Evolutionary conservation across 139 green algal species (phyloP).

Genomic region (Picochlorum sp.): DNA sequence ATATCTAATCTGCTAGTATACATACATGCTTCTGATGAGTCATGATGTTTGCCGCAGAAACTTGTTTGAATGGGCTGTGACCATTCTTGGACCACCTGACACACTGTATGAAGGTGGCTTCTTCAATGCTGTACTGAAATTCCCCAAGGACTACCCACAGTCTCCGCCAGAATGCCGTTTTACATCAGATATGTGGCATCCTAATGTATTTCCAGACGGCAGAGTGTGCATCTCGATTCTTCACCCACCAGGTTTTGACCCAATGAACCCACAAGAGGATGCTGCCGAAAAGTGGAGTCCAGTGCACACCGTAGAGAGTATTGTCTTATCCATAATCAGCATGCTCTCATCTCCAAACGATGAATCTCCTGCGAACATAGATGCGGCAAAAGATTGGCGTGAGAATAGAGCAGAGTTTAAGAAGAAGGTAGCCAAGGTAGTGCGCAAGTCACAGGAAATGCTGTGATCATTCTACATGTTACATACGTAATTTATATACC

Average conservation of each 20-base stretch:
- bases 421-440: constrained; percentile 74
- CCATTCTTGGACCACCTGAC: constrained; percentile 95
- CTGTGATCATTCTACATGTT: constrained; percentile 31
- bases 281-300: constrained; percentile 93
- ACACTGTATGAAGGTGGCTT: constrained; percentile 99
- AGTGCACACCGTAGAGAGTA: constrained; percentile 97
- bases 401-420: constrained; percentile 84
- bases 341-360: constrained; percentile 99
- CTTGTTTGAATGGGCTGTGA: constrained; percentile 97
- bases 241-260: constrained; percentile 90
- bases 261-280: constrained; percentile 87
- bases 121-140: constrained; percentile 91
- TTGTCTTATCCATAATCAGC: constrained; percentile 97
- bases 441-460: constrained; percentile 90
- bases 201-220: constrained; percentile 93
- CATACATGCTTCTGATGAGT: background rate
- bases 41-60: constrained; percentile 39
- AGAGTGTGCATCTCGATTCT: constrained; percentile 99
- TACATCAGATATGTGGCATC: constrained; percentile 98
- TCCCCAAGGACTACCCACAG: constrained; percentile 97
- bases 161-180: constrained; percentile 88
- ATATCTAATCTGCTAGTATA: background rate
- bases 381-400: constrained; percentile 91
- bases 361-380: constrained; percentile 97
- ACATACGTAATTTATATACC: background rate